Base-by-base conservation (phyloP, 257 asterid genomes). In the Paulownia fortunei region DNA sequence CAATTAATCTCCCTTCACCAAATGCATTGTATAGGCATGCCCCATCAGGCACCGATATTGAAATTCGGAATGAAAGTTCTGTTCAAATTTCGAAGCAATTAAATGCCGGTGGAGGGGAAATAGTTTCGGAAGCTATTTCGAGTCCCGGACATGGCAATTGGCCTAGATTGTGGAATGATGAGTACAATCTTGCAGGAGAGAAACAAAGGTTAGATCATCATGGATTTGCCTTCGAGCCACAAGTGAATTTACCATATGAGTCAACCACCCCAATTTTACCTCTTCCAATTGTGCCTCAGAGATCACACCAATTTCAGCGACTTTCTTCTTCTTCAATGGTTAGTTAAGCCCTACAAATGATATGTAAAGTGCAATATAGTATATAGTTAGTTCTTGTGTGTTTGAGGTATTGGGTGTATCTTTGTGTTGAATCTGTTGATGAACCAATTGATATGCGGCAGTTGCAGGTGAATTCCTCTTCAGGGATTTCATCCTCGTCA, bases 401-500 rank as follows among this genome's bases (percentile, higher is more conserved):
- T 42, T 7, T 52, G 0, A 2, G 23, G 34, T 47, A 3, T 49
- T 47, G 13, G 70, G 12, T 46, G 16, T 65, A 42, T 24, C 30
- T 49, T 51, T 54, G 26, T 47, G 0, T 16, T 76, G 37, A n/a
- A 46, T 47, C 4, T 30, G 49, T 46, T 15, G 19, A 19, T 54
- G 39, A 26, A 49, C 30, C 24, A 24, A 13, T 42, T 30, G 55
- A 36, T 60, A 8, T 82, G 9, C 51, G 44, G 44, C 15, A 55
- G 51, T 76, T 86, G 82, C 88, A 90, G 92, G 88, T 86, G 88
- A 90, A 76, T 81, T 55, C 87, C 77, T 86, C 89, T 72, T 63
- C 92, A 7, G 89, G 87, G 65, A 90, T 89, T 74, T 84, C 91
- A 63, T 75, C 82, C n/a, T 82, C 95, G n/a, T 80, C 96, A 59